Evolutionary conservation across 2,329 filamentous ascomycete genomes (phyloP), one percentile per base, ranked within the genome.

Genomic region (Fusarium circinatum): DNA sequence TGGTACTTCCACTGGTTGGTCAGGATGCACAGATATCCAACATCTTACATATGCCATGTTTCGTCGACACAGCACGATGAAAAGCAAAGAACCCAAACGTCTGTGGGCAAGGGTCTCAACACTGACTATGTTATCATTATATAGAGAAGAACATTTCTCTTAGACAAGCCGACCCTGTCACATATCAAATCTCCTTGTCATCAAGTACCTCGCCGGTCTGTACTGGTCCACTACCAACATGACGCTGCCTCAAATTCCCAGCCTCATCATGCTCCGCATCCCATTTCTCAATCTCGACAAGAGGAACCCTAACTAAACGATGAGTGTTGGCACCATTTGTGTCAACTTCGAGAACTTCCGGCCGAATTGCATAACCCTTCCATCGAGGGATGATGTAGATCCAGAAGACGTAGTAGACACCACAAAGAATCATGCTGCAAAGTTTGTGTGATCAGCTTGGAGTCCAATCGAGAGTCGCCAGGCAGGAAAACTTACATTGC

Each of bases 371-470:
- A 71, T 92, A 92, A 0, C 84, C 82, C 32, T 84, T 82, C 70
- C 84, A 84, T 44, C 82, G 84, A 0, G 90, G 90, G 1, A 92
- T 74, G 3, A 88, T 36, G 49, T 87, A 83, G 65, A 92, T 87
- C 88, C 89, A 92, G 17, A 86, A 62, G 22, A 84, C 80, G 73
- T 92, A 92, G 79, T 92, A 92, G 1, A 89, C 45, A 0, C 79
- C 86, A 63, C 90, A 92, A 0, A 85, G n/a, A 13, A 84, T 73
- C 41, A 34, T 34, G 32, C 32, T 34, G 14, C 32, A 34, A 15
- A 0, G 7, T 34, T 34, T 34, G 6, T 15, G 1, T 15, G 32
- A 15, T 34, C 14, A 34, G 3, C 14, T 34, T 15, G 7, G 9
- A 34, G 32, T 34, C 32, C 32, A 15, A 9, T 15, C 32, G 32